Evolutionary conservation across 2,329 filamentous ascomycete species (phyloP).

Genomic region (Trichoderma sp.): DNA sequence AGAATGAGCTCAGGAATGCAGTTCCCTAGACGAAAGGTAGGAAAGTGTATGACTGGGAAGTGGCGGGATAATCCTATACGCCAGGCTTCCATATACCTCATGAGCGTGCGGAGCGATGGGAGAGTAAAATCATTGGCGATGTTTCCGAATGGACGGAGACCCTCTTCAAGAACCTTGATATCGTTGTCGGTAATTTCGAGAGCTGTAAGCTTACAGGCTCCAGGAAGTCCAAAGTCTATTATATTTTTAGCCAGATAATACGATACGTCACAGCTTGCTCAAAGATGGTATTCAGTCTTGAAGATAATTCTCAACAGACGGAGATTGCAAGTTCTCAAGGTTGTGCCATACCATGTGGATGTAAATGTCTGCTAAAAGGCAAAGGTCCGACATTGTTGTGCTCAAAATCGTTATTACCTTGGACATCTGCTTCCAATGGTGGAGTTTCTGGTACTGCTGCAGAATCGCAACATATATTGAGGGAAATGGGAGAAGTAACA

Average conservation of each 20-base stretch:
- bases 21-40: background rate
- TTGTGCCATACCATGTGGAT: background rate
- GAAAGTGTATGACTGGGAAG: background rate
- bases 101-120: background rate
- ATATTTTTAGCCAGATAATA: background rate
- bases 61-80: background rate
- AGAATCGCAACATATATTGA: background rate
- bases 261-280: background rate
- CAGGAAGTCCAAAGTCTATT: background rate
- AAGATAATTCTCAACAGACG: background rate
- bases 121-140: background rate
- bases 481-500: background rate
- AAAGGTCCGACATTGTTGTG: background rate
- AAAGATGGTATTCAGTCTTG: background rate
- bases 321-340: background rate
- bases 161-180: background rate
- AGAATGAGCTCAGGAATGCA: background rate
- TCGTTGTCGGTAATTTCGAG: background rate
- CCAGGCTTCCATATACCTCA: background rate
- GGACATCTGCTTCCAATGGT: background rate
- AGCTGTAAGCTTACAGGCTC: background rate
- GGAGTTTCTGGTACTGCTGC: background rate
- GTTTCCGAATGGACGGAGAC: background rate
- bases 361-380: background rate
- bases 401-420: background rate